Evolutionary conservation across 805 yeast species (phyloP), one percentile per base, ranked within the genome.

Genomic region (Kluyveromyces dobzhanskii): DNA sequence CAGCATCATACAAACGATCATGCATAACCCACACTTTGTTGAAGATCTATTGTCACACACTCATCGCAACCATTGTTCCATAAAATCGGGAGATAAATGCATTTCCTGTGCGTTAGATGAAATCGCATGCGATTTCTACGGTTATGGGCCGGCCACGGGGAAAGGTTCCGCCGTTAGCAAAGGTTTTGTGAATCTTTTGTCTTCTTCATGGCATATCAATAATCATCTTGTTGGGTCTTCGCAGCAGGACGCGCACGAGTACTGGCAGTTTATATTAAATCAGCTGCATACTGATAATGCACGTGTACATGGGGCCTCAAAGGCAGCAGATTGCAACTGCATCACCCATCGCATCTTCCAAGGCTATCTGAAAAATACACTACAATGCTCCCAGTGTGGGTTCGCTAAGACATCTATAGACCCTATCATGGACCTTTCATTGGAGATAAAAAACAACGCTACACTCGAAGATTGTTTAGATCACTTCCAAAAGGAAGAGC

Each of bases 201-300:
- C 76, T n/a, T 85, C 95, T 10, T 80, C 95, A 1, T 87, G 96
- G 90, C 80, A 79, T 51, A 79, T 80, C 34, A 84, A 85, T 49
- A 75, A 83, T 47, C 74, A 86, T 25, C 71, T 92, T 42, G 95
- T 97, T 0, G 99, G 99, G 1, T 88, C 88, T 49, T 82, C 92
- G 26, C 97, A 92, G 61, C 99, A 92, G 61, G 99, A 92, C 58
- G 97, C 98, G 0, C 99, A 92, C 62, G 99, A 92, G 61, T 92
- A 90, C 61, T 81, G 94, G 81, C 97, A 92, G 56, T 88, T 90
- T 56, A 54, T 90, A 21, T 68, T 90, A 28, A 84, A 90, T 59
- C 94, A 87, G 60, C 61, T 92, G 41, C 98, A 92, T 41, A 51
- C 54, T 29, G 69, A 62, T 26, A 48, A 59, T 19, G 39, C 38